These are phyloP conservation scores for Wickerhamomyces canadensis DNA, from an alignment of 805 yeast genomes.

Conservation along the genomic window DNA sequence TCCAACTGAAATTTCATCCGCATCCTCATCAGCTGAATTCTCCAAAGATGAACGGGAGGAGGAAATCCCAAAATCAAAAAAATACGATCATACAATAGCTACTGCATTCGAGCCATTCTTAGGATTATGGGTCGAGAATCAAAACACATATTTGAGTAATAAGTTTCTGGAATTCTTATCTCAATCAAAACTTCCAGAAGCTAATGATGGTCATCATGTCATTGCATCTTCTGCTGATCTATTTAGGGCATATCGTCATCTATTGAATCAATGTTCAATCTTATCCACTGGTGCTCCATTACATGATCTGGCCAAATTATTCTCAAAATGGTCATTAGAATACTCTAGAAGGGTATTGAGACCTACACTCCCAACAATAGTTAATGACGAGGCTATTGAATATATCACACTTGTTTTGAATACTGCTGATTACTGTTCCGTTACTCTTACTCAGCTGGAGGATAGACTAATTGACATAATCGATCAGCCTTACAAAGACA, in stretches of 20 bases:
- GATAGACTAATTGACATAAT: slow-evolving; percentile 46
- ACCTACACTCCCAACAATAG: slow-evolving; percentile 43
- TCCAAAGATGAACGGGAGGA: slow-evolving; percentile 17
- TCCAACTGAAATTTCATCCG: no score
- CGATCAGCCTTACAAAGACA: slow-evolving; percentile 35
- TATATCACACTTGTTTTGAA: slow-evolving; percentile 70
- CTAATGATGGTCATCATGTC: slow-evolving; percentile 43
- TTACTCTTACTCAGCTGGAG: slow-evolving; percentile 73
- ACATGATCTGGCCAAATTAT: slow-evolving; percentile 45
- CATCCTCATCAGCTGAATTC: slow-evolving; percentile 8
- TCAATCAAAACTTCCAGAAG: slow-evolving; percentile 48
- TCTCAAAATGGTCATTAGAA: slow-evolving; percentile 58
- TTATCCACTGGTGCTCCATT: slow-evolving; percentile 40
- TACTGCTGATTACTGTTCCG: slow-evolving; percentile 85
- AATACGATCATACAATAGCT: slow-evolving; percentile 43
- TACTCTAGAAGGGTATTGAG: slow-evolving; percentile 49
- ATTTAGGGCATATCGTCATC: slow-evolving; percentile 69
- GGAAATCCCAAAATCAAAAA: slow-evolving; percentile 6
- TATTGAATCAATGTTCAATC: slow-evolving; percentile 63
- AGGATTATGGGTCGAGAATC: slow-evolving; percentile 80
- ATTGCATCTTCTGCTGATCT: slow-evolving; percentile 84
- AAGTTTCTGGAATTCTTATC: slow-evolving; percentile 63
- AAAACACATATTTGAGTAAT: slow-evolving; percentile 55
- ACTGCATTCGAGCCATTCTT: slow-evolving; percentile 81
- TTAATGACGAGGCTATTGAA: slow-evolving; percentile 53